phyloP scores from a whole-genome alignment of 2,329 filamentous ascomycete genomes.

The Thelonectria olida region DNA sequence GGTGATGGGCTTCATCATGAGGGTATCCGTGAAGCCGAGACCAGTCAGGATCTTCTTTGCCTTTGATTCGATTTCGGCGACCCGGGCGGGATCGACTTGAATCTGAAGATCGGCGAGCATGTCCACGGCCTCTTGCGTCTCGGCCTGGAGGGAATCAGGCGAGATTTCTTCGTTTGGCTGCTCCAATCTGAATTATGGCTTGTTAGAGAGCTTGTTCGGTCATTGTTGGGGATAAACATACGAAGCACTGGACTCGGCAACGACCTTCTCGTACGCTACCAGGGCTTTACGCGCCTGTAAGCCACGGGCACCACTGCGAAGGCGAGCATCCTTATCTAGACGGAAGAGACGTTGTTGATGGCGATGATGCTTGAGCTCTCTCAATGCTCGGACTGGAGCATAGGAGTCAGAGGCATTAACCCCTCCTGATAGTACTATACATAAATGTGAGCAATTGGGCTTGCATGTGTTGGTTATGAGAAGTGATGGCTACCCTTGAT shows the following conservation, averaged over 20 bases:
- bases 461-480: constrained; percentile 26
- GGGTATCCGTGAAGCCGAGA: constrained; percentile 74
- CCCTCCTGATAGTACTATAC: constrained; percentile 63
- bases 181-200: constrained; percentile 47
- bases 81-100: constrained; percentile 71
- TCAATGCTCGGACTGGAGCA: constrained; percentile 67
- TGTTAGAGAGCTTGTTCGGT: not conserved
- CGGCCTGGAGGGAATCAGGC: constrained; percentile 64
- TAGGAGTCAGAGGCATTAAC: constrained; percentile 66
- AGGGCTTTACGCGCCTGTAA: constrained; percentile 80
- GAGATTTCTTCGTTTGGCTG: constrained; percentile 67
- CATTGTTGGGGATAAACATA: constrained; percentile 43
- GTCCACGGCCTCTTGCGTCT: constrained; percentile 75
- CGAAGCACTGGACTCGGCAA: constrained; percentile 65
- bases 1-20: constrained; percentile 66
- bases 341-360: constrained; percentile 72
- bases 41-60: constrained; percentile 74
- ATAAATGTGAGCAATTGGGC: not conserved
- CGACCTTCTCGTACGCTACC: constrained; percentile 72
- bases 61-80: constrained; percentile 70
- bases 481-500: constrained; percentile 59
- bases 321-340: constrained; percentile 76
- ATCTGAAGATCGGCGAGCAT: constrained; percentile 75
- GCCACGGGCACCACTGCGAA: constrained; percentile 79
- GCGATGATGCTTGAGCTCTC: constrained; percentile 69